Evolutionary conservation across 2,329 filamentous ascomycete genomes (phyloP).

Genomic region (Pseudogymnoascus sp.): DNA sequence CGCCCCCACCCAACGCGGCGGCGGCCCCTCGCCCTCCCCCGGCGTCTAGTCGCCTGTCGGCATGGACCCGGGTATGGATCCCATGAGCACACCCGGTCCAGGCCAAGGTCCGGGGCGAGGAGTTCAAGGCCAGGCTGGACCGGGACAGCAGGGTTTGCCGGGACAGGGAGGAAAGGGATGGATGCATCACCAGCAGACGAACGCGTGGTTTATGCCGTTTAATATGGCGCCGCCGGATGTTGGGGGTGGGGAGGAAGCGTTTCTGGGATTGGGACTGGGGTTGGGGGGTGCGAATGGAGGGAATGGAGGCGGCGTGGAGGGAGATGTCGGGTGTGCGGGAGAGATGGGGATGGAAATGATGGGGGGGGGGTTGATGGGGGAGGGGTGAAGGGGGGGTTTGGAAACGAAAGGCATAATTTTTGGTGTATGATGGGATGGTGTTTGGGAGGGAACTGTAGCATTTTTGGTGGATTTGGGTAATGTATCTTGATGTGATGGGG

Average conservation of each 20-base stretch:
- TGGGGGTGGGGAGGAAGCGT: constrained; percentile 36
- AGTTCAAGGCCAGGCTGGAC: neutral
- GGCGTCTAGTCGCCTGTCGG: constrained; percentile 21
- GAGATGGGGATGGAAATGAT: too few species aligned
- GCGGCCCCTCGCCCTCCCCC: neutral
- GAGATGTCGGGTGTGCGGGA: too few species aligned
- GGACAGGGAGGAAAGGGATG: neutral
- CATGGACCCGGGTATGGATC: neutral
- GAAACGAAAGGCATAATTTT: neutral
- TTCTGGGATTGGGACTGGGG: constrained; percentile 9
- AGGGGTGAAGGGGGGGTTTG: neutral
- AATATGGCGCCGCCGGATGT: constrained; percentile 72
- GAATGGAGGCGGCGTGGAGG: too few species aligned
- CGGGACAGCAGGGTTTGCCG: constrained; percentile 15
- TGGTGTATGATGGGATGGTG: neutral
- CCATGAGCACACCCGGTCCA: constrained; percentile 26
- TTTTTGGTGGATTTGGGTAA: too few species aligned
- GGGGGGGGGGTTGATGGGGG: neutral
- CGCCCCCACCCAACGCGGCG: neutral
- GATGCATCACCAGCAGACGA: constrained; percentile 35
- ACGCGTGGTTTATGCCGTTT: constrained; percentile 88
- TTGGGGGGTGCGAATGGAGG: neutral
- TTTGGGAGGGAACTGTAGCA: neutral
- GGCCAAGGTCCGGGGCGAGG: too few species aligned
- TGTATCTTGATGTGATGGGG: neutral